Conservation (phyloP, 2,329 filamentous ascomycete species). For the Tolypocladium sp. region DNA sequence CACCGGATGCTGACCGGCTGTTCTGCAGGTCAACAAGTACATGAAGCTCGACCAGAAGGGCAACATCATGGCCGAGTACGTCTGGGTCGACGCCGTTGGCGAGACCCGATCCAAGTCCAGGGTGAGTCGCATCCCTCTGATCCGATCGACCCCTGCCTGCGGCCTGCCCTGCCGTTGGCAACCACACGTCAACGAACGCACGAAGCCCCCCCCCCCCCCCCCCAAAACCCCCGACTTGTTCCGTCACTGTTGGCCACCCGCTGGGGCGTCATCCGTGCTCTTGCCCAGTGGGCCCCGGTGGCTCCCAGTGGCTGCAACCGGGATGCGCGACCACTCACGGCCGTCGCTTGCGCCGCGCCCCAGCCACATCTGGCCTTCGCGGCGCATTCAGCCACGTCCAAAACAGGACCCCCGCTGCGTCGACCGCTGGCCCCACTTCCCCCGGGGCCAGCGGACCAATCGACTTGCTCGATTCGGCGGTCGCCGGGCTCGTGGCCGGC, state of each 20-base stretch:
- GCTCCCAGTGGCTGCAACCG: not conserved
- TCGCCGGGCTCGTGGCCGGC: not conserved
- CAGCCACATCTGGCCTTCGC: slow-evolving; percentile 1
- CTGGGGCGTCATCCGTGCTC: not conserved
- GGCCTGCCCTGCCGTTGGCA: not conserved
- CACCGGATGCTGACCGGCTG: slow-evolving; percentile 2
- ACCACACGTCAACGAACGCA: not conserved
- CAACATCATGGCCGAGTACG: slow-evolving; percentile 85
- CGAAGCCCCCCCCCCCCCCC: not conserved
- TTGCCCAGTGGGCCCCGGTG: no score
- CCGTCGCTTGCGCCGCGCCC: not conserved
- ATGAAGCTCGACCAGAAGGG: slow-evolving; percentile 84
- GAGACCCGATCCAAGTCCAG: slow-evolving; percentile 90
- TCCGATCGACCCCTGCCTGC: not conserved
- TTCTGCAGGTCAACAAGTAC: slow-evolving; percentile 76
- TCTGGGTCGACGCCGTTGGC: slow-evolving; percentile 85
- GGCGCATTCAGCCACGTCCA: not conserved
- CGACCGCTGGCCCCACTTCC: not conserved
- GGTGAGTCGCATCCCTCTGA: slow-evolving; percentile 48
- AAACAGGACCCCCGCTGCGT: not conserved
- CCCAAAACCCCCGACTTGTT: slow-evolving; percentile 9
- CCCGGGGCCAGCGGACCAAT: not conserved
- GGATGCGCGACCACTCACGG: not conserved
- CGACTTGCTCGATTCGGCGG: not conserved
- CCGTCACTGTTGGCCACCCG: not conserved